phyloP scores from a whole-genome alignment of 495 filamentous ascomycete genomes.

The Xylaria flabelliformis region DNA sequence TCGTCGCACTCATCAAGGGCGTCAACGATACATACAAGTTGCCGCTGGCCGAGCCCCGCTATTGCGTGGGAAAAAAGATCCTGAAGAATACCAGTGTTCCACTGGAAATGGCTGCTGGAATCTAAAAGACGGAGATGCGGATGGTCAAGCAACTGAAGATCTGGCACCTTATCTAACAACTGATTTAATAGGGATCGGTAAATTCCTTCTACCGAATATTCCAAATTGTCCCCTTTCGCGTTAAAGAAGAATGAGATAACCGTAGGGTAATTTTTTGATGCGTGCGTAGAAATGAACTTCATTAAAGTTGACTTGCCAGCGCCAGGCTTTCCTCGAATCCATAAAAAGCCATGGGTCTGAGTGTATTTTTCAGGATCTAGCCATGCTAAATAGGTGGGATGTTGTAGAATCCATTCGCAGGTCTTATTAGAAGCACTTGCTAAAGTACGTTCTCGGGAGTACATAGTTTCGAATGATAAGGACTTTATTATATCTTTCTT shows the following conservation, averaged over 20 bases:
- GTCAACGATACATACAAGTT: slow-evolving; percentile 8
- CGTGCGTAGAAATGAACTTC: slow-evolving; percentile 41
- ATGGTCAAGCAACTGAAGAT: slow-evolving; percentile 37
- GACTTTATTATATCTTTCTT: slow-evolving; percentile 35
- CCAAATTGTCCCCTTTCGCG: slow-evolving; percentile 52
- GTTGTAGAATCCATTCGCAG: slow-evolving; percentile 57
- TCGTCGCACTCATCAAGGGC: slow-evolving; percentile 30
- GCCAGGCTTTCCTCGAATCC: slow-evolving; percentile 65
- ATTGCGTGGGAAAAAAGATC: slow-evolving; percentile 33
- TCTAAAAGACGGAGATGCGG: background rate
- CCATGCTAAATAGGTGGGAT: slow-evolving; percentile 54
- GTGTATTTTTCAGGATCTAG: slow-evolving; percentile 44
- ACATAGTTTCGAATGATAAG: slow-evolving; percentile 47
- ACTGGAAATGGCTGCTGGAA: background rate
- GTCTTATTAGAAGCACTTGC: slow-evolving; percentile 50
- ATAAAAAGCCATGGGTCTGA: slow-evolving; percentile 59
- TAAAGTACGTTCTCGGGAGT: slow-evolving; percentile 47
- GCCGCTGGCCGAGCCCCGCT: background rate
- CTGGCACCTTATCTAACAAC: slow-evolving; percentile 30
- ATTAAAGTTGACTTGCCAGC: slow-evolving; percentile 62
- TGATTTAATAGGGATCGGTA: slow-evolving; percentile 59
- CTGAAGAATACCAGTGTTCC: slow-evolving; percentile 36
- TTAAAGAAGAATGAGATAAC: slow-evolving; percentile 58
- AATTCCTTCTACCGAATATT: slow-evolving; percentile 60
- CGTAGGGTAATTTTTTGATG: slow-evolving; percentile 21